Evolutionary conservation across 805 yeast species (phyloP).

Genomic region (Suhomyces emberorum): DNA sequence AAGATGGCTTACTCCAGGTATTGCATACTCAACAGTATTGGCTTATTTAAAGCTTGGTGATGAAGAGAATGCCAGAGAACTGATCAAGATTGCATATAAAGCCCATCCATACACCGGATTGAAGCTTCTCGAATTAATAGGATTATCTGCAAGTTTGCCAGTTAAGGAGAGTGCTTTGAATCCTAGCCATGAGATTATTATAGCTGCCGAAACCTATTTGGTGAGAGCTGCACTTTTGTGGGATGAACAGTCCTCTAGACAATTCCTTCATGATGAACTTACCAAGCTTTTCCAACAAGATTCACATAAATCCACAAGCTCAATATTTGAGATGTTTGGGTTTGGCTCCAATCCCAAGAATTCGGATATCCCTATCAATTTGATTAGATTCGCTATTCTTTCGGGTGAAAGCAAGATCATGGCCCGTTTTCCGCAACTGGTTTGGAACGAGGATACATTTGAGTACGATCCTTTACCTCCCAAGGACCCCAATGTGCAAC

Average conservation of each 20-base stretch:
- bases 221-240: slow-evolving; percentile 55
- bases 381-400: slow-evolving; percentile 63
- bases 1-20: slow-evolving; percentile 71
- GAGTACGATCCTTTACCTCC: slow-evolving; percentile 80
- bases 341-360: slow-evolving; percentile 8
- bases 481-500: slow-evolving; percentile 25
- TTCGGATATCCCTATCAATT: slow-evolving; percentile 52
- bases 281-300: slow-evolving; percentile 8
- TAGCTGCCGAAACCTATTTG: slow-evolving; percentile 56
- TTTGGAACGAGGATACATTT: slow-evolving; percentile 63
- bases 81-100: slow-evolving; percentile 49
- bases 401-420: slow-evolving; percentile 69
- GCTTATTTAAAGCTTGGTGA: slow-evolving; percentile 52
- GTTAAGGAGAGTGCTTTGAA: slow-evolving; percentile 18
- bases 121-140: slow-evolving; percentile 47
- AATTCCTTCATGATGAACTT: slow-evolving; percentile 48
- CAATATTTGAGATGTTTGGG: slow-evolving; percentile 1
- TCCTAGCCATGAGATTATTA: slow-evolving; percentile 27
- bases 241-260: slow-evolving; percentile 45
- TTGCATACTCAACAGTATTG: slow-evolving; percentile 62
- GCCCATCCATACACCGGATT: slow-evolving; percentile 58
- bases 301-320: slow-evolving; percentile 5
- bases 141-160: slow-evolving; percentile 25
- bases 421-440: slow-evolving; percentile 61
- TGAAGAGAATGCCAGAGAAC: slow-evolving; percentile 42